phyloP scores from a whole-genome alignment of 2,329 filamentous ascomycete species.

The Talaromyces sp. region DNA sequence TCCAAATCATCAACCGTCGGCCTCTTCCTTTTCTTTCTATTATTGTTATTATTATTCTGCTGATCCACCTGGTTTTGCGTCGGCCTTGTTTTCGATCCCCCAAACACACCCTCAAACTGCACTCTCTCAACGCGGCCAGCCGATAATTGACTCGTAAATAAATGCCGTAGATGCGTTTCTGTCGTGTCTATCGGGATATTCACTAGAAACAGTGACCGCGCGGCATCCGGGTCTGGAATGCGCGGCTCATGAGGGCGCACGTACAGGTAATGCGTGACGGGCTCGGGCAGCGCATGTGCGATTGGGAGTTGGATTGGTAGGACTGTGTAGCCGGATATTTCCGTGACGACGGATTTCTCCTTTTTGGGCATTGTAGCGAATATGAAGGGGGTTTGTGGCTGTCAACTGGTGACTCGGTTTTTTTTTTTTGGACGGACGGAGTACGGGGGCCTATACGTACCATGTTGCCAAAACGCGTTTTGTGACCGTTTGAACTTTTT shows the following conservation, averaged over 20 bases:
- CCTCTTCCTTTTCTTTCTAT: constrained; percentile 51
- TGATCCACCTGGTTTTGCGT: background rate
- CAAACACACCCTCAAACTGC: constrained; percentile 56
- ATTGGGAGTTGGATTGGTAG: constrained; percentile 63
- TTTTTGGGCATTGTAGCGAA: constrained; percentile 32
- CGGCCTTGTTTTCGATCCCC: constrained; percentile 22
- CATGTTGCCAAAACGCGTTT: too few species aligned
- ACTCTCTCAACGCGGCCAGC: constrained; percentile 73
- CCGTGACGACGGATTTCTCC: constrained; percentile 8
- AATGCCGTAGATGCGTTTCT: constrained; percentile 64
- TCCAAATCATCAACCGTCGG: constrained; percentile 48
- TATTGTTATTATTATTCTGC: constrained; percentile 39
- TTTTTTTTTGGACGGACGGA: background rate
- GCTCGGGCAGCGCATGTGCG: constrained; percentile 53
- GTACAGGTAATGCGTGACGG: constrained; percentile 76
- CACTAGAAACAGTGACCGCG: constrained; percentile 80
- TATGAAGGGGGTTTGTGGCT: background rate
- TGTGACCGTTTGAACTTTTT: too few species aligned
- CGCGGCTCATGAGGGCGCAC: constrained; percentile 77
- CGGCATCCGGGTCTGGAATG: constrained; percentile 64
- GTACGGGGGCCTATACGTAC: too few species aligned
- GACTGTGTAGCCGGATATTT: constrained; percentile 59
- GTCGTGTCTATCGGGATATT: constrained; percentile 85
- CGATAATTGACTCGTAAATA: constrained; percentile 70
- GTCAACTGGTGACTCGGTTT: background rate